Conservation (phyloP, 345 rosid species). For the Aegle marmelos region DNA sequence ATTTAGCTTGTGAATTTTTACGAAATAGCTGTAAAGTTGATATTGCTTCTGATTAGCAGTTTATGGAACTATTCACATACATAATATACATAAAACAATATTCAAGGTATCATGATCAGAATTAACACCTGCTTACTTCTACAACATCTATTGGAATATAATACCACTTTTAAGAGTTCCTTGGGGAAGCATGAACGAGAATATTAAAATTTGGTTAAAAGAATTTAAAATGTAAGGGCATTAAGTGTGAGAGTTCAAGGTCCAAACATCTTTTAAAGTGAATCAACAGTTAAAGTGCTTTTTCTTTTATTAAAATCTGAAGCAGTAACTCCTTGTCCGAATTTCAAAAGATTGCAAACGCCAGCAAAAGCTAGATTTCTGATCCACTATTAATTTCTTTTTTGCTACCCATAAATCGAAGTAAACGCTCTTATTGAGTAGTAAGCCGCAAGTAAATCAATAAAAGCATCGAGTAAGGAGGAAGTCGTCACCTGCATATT, state of each 20-base stretch:
- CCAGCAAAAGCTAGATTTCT: too few relatives aligned
- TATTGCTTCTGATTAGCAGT: not conserved
- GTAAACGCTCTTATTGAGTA: not conserved
- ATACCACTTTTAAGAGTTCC: not conserved
- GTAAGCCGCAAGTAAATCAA: not conserved
- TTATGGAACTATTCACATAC: not conserved
- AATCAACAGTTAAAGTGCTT: too few relatives aligned
- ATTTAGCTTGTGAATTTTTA: not conserved
- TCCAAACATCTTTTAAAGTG: too few relatives aligned
- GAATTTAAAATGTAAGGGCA: too few relatives aligned
- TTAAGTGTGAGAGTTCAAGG: too few relatives aligned
- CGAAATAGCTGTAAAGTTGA: slow-evolving; percentile 3
- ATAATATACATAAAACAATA: not conserved
- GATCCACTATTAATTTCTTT: not conserved
- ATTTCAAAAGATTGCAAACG: too few relatives aligned
- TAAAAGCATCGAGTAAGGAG: not conserved
- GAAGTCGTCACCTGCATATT: not conserved
- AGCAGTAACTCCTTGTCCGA: too few relatives aligned
- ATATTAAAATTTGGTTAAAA: too few relatives aligned
- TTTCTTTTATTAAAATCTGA: too few relatives aligned
- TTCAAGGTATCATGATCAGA: not conserved
- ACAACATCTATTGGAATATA: not conserved
- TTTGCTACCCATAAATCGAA: not conserved
- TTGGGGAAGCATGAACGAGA: not conserved
- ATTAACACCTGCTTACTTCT: slow-evolving; percentile 6